Conservation (phyloP, 805 yeast genomes). For the Torulaspora gathmanii region DNA sequence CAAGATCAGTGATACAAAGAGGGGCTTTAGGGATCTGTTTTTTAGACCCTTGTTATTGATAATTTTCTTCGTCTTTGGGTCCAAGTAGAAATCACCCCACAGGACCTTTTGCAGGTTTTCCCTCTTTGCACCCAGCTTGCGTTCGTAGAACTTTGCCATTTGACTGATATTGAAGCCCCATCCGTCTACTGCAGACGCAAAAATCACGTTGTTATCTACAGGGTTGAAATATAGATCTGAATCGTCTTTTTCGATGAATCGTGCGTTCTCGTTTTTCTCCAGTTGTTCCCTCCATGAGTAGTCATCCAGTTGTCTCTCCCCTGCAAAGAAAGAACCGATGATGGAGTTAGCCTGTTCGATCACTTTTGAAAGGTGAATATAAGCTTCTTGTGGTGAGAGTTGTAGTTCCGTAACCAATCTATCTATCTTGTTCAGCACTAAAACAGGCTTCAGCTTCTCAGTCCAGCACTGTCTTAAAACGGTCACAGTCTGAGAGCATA, state of each 20-base stretch:
- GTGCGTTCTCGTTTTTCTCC: constrained; percentile 43
- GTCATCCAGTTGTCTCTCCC: constrained; percentile 89
- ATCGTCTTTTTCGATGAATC: constrained; percentile 71
- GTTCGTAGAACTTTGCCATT: constrained; percentile 80
- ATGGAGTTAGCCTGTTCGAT: constrained; percentile 95
- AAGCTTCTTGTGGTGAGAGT: constrained; percentile 80
- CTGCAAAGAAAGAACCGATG: constrained; percentile 86
- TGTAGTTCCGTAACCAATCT: constrained; percentile 77
- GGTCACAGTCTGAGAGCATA: constrained; percentile 93
- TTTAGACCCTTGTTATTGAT: constrained; percentile 60
- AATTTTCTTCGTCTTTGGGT: constrained; percentile 83
- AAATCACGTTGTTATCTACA: constrained; percentile 79
- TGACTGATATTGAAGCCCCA: constrained; percentile 95
- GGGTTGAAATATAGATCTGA: constrained; percentile 84
- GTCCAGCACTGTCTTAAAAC: constrained; percentile 95
- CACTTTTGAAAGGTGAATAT: constrained; percentile 66
- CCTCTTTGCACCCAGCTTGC: constrained; percentile 78
- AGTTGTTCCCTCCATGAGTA: constrained; percentile 65
- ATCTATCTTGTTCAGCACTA: constrained; percentile 89
- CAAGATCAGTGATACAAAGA: constrained; percentile 80
- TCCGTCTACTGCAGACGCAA: constrained; percentile 90
- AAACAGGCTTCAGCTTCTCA: constrained; percentile 79
- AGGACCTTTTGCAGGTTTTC: constrained; percentile 75
- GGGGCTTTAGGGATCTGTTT: constrained; percentile 62
- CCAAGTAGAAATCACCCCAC: constrained; percentile 93